Conservation (phyloP, 1,139 yeast species). For the Diutina rugosa region DNA sequence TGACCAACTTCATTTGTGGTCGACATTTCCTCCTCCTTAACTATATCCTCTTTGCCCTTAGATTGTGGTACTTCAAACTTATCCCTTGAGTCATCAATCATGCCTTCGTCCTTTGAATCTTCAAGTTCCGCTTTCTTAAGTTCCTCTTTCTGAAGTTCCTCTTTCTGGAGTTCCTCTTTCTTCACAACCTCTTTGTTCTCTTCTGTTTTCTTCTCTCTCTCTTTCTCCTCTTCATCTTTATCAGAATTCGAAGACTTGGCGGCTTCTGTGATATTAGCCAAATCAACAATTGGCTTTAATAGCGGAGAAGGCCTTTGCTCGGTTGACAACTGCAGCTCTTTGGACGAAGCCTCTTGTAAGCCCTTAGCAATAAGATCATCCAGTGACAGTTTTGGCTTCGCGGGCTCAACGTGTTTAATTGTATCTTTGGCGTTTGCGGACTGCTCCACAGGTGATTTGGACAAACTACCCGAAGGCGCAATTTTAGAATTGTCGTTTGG, state of each 20-base stretch:
- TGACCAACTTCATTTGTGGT: neutral
- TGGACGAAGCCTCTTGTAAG: neutral
- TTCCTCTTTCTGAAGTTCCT: conserved; percentile 1
- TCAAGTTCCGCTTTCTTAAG: neutral
- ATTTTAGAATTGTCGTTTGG: too few species aligned
- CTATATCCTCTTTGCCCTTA: too few species aligned
- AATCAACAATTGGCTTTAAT: neutral
- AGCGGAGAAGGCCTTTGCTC: neutral
- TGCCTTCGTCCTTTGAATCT: too few species aligned
- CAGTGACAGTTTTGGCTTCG: neutral
- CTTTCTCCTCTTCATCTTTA: neutral
- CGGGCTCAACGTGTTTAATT: neutral
- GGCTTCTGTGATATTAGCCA: neutral
- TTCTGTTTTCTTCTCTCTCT: neutral
- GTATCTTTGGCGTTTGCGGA: neutral
- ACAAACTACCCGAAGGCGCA: neutral
- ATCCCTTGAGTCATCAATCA: too few species aligned
- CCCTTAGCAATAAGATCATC: neutral
- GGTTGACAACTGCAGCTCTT: neutral
- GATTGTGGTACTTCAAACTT: too few species aligned
- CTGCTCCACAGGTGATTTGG: neutral
- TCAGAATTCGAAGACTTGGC: neutral
- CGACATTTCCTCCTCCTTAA: neutral
- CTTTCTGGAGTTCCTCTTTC: conserved; percentile 3
- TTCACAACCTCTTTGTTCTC: neutral